Percentiles rank a stretch among this genome's conserved stretches.
Evolutionary conservation across 2,329 filamentous ascomycete genomes (phyloP).

Genomic region (Penicillium sumatraense): DNA sequence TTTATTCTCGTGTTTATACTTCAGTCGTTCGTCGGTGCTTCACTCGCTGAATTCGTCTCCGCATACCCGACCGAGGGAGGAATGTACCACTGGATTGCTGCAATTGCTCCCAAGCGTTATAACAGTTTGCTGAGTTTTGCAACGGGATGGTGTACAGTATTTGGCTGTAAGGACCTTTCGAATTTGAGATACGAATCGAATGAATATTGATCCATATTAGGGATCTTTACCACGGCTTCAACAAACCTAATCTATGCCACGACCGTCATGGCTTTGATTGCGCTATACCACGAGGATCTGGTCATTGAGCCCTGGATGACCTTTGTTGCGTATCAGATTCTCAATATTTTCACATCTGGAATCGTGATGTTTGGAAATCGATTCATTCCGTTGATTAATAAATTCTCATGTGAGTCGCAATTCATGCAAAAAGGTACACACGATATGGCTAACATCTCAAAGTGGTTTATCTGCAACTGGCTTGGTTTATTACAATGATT

Average conservation of each 20-base stretch:
- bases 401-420: conserved; percentile 43
- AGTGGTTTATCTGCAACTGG: conserved; percentile 53
- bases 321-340: conserved; percentile 46
- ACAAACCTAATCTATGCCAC: conserved; percentile 52
- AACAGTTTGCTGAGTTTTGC: conserved; percentile 50
- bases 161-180: conserved; percentile 34
- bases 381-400: conserved; percentile 50
- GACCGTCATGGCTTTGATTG: conserved; percentile 48
- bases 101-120: conserved; percentile 47
- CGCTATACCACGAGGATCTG: conserved; percentile 46
- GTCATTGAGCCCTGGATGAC: conserved; percentile 54
- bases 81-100: conserved; percentile 59
- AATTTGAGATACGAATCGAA: background rate
- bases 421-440: background rate
- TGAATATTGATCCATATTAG: conserved; percentile 24
- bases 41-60: conserved; percentile 54
- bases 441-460: background rate
- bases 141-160: conserved; percentile 52
- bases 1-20: conserved; percentile 55
- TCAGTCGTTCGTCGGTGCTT: conserved; percentile 52
- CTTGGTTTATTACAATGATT: conserved; percentile 54
- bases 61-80: conserved; percentile 56
- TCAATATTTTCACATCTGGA: conserved; percentile 49
- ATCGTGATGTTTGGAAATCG: conserved; percentile 56
- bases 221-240: conserved; percentile 52